phyloP scores from a whole-genome alignment of 2,329 filamentous ascomycete species.

The Fusarium tuaranense region DNA sequence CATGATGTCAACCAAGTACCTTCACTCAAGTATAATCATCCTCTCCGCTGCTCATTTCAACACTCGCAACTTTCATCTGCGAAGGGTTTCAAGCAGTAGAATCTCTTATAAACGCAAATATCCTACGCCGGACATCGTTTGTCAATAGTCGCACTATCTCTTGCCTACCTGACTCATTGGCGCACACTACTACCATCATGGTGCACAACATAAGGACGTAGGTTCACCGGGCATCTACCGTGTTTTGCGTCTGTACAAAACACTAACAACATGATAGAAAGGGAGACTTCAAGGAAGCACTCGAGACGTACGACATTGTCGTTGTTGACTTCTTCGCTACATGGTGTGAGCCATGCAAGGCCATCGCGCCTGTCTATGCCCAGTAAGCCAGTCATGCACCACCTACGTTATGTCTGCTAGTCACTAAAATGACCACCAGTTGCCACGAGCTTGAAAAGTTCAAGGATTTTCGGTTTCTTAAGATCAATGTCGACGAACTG shows the following conservation, averaged over 20 bases:
- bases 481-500: constrained; percentile 32
- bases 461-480: constrained; percentile 33
- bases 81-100: not conserved
- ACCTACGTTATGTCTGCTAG: too few relatives aligned
- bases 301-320: constrained; percentile 20
- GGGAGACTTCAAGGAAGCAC: constrained; percentile 29
- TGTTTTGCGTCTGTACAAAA: not conserved
- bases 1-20: constrained; percentile 27
- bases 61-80: not conserved
- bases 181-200: constrained; percentile 17
- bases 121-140: not conserved
- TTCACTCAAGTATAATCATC: constrained; percentile 4
- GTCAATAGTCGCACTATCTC: not conserved
- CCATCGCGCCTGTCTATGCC: constrained; percentile 26
- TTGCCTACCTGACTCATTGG: not conserved
- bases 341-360: constrained; percentile 19
- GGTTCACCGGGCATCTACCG: not conserved
- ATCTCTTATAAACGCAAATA: not conserved
- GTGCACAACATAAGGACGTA: constrained; percentile 33
- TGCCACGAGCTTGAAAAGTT: constrained; percentile 30
- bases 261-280: constrained; percentile 1
- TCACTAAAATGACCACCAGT: not conserved
- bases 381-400: constrained; percentile 14
- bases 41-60: constrained; percentile 17
- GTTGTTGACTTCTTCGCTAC: constrained; percentile 33